Conservation (phyloP, 495 filamentous ascomycete genomes). For the Penicillium silybi region DNA sequence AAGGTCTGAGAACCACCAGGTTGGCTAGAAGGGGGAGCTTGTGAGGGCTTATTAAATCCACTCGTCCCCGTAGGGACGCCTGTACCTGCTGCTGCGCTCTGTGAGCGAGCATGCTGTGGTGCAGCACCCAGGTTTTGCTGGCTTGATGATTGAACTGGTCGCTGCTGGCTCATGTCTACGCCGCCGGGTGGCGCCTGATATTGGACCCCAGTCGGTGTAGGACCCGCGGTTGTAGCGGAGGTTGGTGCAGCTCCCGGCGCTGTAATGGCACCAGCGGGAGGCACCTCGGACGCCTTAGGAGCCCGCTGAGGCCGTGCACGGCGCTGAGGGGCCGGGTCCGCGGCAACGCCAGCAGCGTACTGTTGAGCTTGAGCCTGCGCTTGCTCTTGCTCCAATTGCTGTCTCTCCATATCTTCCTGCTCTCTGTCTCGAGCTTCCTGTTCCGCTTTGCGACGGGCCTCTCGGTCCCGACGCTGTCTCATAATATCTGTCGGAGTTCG, state of each 20-base stretch:
- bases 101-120: constrained; percentile 22
- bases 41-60: constrained; percentile 19
- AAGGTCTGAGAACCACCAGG: constrained; percentile 34
- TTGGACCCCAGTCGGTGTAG: constrained; percentile 10
- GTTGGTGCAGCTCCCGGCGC: constrained; percentile 11
- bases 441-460: constrained; percentile 62
- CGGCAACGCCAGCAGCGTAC: constrained; percentile 58
- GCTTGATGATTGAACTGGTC: constrained; percentile 17
- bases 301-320: constrained; percentile 27
- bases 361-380: constrained; percentile 26
- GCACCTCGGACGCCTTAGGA: constrained; percentile 23
- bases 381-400: constrained; percentile 51
- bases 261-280: constrained; percentile 9
- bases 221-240: constrained; percentile 8
- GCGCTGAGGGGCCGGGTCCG: constrained; percentile 42
- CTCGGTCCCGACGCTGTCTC: constrained; percentile 64
- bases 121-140: constrained; percentile 29
- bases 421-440: constrained; percentile 44
- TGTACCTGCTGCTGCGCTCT: constrained; percentile 26
- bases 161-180: constrained; percentile 9
- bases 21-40: constrained; percentile 24
- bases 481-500: constrained; percentile 68
- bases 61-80: constrained; percentile 12
- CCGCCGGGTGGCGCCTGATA: constrained; percentile 15
- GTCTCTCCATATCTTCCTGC: constrained; percentile 51